Conservation (phyloP, 495 filamentous ascomycete species). For the Halenospora varia region DNA sequence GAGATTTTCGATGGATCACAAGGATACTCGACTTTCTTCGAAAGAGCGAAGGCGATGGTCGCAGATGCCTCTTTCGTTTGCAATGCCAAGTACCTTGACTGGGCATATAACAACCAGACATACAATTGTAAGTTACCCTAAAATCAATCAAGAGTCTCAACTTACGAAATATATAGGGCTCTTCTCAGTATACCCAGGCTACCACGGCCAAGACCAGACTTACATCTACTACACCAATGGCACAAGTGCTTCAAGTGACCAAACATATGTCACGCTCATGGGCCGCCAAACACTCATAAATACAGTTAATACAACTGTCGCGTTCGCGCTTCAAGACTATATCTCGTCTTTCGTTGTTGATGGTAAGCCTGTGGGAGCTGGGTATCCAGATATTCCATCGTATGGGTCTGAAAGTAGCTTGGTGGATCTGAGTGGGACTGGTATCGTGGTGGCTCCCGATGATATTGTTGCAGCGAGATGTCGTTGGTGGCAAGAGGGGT, state of each 20-base stretch:
- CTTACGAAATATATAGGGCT: neutral
- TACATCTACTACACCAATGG: neutral
- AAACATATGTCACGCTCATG: neutral
- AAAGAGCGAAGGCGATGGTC: slow-evolving; percentile 28
- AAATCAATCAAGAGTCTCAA: neutral
- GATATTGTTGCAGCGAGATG: neutral
- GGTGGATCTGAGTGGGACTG: neutral
- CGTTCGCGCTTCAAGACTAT: neutral
- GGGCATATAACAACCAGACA: slow-evolving; percentile 40
- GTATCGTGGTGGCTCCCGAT: neutral
- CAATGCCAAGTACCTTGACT: slow-evolving; percentile 40
- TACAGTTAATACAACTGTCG: neutral
- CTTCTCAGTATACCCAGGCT: neutral
- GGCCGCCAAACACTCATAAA: neutral
- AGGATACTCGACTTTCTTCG: slow-evolving; percentile 36
- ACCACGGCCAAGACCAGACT: neutral
- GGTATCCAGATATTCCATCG: neutral
- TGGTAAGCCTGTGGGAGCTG: neutral
- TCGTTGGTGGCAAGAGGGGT: neutral
- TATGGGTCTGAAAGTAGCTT: neutral
- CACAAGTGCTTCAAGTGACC: neutral
- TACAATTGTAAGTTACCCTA: slow-evolving; percentile 29
- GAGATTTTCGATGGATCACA: slow-evolving; percentile 36
- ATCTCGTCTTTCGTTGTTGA: neutral
- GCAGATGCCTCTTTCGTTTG: slow-evolving; percentile 44